These are phyloP conservation scores for Coriolopsis trogii DNA, from an alignment of 1,284 basidiomycete species.

Conservation along the genomic window DNA sequence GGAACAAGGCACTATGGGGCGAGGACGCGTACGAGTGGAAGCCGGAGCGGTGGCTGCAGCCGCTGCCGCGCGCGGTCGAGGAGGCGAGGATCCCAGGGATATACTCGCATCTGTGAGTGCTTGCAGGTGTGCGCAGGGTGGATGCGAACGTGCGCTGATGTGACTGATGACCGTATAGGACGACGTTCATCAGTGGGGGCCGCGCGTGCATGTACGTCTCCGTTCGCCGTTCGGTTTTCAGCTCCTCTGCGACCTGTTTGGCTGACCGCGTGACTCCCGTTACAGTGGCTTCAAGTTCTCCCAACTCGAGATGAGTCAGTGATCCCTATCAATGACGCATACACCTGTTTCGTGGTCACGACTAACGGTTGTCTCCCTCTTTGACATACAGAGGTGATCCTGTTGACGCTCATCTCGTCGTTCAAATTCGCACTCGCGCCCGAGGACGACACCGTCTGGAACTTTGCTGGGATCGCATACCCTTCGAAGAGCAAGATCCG, in stretches of 20 bases:
- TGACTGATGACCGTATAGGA: neutral
- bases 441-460: too few species aligned
- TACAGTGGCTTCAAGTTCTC: constrained; percentile 35
- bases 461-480: too few species aligned
- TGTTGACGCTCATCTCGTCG: too few species aligned
- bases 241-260: neutral
- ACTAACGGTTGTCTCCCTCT: too few species aligned
- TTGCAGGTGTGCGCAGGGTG: neutral
- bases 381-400: too few species aligned
- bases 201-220: constrained; percentile 15
- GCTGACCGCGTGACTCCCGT: neutral
- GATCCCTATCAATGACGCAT: too few species aligned
- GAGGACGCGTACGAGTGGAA: constrained; percentile 21
- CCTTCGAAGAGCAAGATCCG: too few species aligned
- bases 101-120: constrained; percentile 19
- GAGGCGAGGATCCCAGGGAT: constrained; percentile 13
- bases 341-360: too few species aligned
- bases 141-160: neutral
- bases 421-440: too few species aligned
- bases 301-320: constrained; percentile 38
- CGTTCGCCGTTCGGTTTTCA: too few species aligned
- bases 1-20: constrained; percentile 18
- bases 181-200: constrained; percentile 10
- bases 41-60: constrained; percentile 19
- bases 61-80: constrained; percentile 4